Base-by-base conservation (phyloP, 2,329 filamentous ascomycete genomes). In the Penicillium brevicompactum region DNA sequence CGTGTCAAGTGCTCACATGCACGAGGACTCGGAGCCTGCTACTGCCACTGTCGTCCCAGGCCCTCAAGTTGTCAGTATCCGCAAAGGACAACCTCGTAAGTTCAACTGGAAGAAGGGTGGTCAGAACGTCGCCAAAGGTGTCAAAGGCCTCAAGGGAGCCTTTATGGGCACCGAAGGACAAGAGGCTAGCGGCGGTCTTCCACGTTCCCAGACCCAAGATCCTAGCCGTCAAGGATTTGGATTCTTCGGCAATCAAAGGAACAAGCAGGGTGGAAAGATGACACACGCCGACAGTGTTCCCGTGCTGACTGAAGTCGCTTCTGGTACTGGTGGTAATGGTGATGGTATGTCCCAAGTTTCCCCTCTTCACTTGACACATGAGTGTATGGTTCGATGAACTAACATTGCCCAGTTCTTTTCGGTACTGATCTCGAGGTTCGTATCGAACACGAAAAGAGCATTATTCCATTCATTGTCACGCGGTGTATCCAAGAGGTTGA, bases 101-200 rank as follows among this genome's bases (percentile, higher is more conserved):
- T 97, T 97, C 77, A 96, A 96, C 77, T 97, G 94, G 92, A 96
- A 97, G 82, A 96, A 95, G 80, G 92, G 92, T 38, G 91, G 91
- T 38, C 93, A 96, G 76, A 92, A 90, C 53, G 88, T 97, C 66
- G 92, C 92, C 27, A 96, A 97, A 74, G 93, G 92, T 69, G 90
- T 97, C 49, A 97, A 97, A 78, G 92, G 92, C 49, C 87, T 97
- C 73, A 96, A 96, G 74, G 90, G 92, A 51, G 92, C 92, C 5
- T 95, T 97, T 56, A 88, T 87, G 47, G 88, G 88, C 43, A 85
- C 84, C 46, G 84, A 54, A 40, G 52, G 47, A 27, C 47, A 68
- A 57, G 67, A 78, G 57, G 59, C 57, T 43, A 57, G 51, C 38
- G 51, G 66, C 55, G 53, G 68, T 57, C 41, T 74, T 41, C 67